A percentile compares a stretch with the other conserved stretches of the same genome.
phyloP scores from a whole-genome alignment of 306 rosid species.

The Hylodesmum podocarpum region DNA sequence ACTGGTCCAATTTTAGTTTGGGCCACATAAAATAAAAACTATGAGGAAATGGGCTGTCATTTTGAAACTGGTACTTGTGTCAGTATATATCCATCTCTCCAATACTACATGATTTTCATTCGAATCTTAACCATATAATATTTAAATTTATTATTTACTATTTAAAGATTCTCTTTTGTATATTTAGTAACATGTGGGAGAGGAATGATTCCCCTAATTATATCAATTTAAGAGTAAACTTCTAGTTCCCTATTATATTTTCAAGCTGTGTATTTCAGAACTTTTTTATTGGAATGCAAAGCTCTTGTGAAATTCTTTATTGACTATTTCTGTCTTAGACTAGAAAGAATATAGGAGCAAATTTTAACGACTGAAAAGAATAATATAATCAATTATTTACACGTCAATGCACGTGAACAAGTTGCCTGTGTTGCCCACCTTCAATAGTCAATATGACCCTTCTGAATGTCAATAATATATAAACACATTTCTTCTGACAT shows the following conservation, averaged over 20 bases:
- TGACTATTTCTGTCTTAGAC: background rate
- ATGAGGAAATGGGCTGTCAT: background rate
- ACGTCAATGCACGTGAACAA: conserved; percentile 36
- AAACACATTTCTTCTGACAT: background rate
- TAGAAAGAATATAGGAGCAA: background rate
- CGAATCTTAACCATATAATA: no score
- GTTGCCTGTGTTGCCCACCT: background rate
- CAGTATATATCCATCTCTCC: no score
- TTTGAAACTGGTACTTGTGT: no score
- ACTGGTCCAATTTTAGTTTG: background rate
- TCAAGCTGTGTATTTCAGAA: background rate
- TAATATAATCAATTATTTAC: background rate
- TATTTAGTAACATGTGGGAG: no score
- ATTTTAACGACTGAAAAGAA: background rate
- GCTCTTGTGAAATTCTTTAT: background rate
- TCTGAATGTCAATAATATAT: background rate
- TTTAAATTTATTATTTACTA: no score
- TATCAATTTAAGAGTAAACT: background rate
- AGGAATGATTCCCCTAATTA: no score
- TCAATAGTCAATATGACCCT: background rate
- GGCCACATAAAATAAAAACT: background rate
- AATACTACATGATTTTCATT: no score
- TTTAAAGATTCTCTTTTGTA: no score
- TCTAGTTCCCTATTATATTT: background rate
- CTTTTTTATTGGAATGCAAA: background rate